Percentiles rank a stretch among this genome's conserved stretches.
phyloP scores from a whole-genome alignment of 768 basidiomycete species.

The Mycena capillaripes region DNA sequence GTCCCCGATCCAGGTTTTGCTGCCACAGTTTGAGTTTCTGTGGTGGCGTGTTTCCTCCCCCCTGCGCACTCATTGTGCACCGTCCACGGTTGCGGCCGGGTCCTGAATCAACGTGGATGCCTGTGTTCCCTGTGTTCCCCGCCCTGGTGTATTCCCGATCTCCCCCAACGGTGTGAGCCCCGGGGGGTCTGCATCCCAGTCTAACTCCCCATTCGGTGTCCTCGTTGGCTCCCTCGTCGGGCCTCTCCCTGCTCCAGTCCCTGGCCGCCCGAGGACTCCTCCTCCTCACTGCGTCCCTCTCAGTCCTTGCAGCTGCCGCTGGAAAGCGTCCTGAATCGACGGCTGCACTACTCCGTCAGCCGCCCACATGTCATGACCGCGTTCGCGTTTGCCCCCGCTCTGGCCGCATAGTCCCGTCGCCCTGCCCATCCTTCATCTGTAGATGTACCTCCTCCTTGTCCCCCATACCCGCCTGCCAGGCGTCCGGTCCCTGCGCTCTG shows the following conservation, averaged over 20 bases:
- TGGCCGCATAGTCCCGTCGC: neutral
- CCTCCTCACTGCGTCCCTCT: no score
- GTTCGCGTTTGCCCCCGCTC: neutral
- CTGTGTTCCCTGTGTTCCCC: no score
- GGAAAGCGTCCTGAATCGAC: neutral
- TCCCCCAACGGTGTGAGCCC: no score
- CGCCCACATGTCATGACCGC: no score
- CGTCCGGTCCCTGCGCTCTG: neutral
- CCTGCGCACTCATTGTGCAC: neutral
- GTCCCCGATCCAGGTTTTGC: neutral
- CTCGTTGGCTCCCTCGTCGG: no score
- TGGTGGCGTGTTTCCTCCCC: neutral
- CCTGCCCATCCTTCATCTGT: neutral
- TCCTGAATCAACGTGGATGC: neutral
- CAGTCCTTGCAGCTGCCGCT: no score
- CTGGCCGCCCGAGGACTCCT: no score
- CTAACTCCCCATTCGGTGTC: no score
- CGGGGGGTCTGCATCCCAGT: no score
- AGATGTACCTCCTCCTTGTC: neutral
- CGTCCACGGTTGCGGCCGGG: constrained; percentile 17
- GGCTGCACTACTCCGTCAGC: no score
- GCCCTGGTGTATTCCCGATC: no score
- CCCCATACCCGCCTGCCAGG: neutral
- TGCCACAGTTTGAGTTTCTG: neutral
- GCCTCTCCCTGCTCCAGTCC: no score